Evolutionary conservation across 2,329 filamentous ascomycete genomes (phyloP).

Genomic region (Aurifilum marmelostoma): DNA sequence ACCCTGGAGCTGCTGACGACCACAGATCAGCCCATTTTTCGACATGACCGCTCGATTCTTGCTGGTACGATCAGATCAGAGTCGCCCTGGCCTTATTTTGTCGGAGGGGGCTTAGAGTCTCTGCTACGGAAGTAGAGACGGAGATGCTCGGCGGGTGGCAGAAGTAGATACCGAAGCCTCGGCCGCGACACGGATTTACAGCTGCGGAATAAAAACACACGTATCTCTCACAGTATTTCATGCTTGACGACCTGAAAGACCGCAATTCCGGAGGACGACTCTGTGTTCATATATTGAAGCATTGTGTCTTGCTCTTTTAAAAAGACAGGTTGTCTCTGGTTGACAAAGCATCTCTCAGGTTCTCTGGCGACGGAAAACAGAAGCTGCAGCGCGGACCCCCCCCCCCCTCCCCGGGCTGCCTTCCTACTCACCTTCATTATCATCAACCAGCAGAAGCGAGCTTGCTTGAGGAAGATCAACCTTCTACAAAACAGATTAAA

Average conservation of each 20-base stretch:
- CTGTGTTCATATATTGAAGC: background rate
- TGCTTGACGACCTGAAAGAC: background rate
- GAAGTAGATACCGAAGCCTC: conserved; percentile 23
- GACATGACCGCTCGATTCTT: background rate
- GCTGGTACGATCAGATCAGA: background rate
- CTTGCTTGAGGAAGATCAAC: too few relatives aligned
- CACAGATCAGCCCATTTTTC: background rate
- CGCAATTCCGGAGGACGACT: background rate
- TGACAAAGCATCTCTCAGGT: too few relatives aligned
- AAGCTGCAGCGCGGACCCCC: too few relatives aligned
- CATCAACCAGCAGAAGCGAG: too few relatives aligned
- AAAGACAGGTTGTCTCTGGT: background rate
- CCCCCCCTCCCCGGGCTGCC: too few relatives aligned
- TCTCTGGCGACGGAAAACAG: too few relatives aligned
- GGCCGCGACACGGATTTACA: conserved; percentile 21
- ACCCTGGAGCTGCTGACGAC: background rate
- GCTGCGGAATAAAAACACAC: conserved; percentile 7
- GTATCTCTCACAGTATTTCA: background rate
- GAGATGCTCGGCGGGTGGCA: conserved; percentile 10
- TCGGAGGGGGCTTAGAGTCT: background rate
- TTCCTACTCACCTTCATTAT: background rate
- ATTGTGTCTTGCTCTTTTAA: background rate
- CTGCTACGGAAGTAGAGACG: background rate
- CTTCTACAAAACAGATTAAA: background rate
- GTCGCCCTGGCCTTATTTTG: background rate